Evolutionary conservation across 768 basidiomycete species (phyloP).

Genomic region (Russula emetica): DNA sequence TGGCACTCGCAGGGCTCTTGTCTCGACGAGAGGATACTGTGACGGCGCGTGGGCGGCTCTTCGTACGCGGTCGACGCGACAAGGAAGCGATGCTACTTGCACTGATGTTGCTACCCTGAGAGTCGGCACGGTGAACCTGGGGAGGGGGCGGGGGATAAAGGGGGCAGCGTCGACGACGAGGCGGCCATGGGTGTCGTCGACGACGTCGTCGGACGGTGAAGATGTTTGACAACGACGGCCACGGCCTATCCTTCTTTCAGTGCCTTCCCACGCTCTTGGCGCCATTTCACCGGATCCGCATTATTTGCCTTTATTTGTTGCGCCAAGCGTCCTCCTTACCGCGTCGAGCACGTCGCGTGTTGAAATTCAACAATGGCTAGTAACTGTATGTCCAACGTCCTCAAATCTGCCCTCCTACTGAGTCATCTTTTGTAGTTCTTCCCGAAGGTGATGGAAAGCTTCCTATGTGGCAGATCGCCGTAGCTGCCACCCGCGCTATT

Average conservation of each 20-base stretch:
- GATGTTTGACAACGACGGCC: slow-evolving; percentile 19
- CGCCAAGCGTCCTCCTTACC: not conserved
- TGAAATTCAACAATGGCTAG: slow-evolving; percentile 4
- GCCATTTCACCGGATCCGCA: slow-evolving; percentile 3
- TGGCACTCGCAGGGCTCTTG: slow-evolving; percentile 30
- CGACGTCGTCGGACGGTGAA: slow-evolving; percentile 25
- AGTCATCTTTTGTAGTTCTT: slow-evolving; percentile 42
- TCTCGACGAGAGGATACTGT: slow-evolving; percentile 31
- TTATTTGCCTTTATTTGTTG: slow-evolving; percentile 2
- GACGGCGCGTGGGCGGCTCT: slow-evolving; percentile 30
- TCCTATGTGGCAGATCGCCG: slow-evolving; percentile 84
- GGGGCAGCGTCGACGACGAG: slow-evolving; percentile 31
- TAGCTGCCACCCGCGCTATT: slow-evolving; percentile 74
- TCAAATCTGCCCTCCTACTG: not conserved
- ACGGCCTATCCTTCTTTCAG: slow-evolving; percentile 11
- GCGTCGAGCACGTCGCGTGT: not conserved
- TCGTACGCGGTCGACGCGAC: slow-evolving; percentile 34
- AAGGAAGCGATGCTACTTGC: slow-evolving; percentile 31
- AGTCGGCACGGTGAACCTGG: slow-evolving; percentile 33
- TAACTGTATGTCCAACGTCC: slow-evolving; percentile 1
- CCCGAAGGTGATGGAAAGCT: slow-evolving; percentile 67
- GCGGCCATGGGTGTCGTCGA: slow-evolving; percentile 34
- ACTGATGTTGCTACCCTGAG: slow-evolving; percentile 31
- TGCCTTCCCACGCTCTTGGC: slow-evolving; percentile 13
- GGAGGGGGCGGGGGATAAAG: slow-evolving; percentile 23